Base-by-base conservation (phyloP, 164 flowering plant species). In the Vitis rupestris region DNA sequence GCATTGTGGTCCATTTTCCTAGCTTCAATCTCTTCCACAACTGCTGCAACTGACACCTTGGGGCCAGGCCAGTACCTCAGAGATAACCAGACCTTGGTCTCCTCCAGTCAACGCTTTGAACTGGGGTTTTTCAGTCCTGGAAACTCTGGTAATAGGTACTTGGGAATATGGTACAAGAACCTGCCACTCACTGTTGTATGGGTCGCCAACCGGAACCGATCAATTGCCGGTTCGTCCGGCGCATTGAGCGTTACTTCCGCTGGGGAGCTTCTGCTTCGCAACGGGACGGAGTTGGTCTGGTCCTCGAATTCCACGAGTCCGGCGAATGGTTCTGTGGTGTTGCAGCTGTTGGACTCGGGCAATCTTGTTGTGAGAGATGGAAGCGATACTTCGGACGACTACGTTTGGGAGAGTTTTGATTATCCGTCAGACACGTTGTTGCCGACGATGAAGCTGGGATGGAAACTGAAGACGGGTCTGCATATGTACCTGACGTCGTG, bases 381-480 rank as follows among this genome's bases (percentile, higher is more conserved):
- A 17, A 2, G 9, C 3, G 47, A 29, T 60, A 14, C 10, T 51
- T 50, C 67, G 10, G 59, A 15, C 3, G n/a, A 47, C 15, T 57
- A 61, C 12, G 2, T 76, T 0, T 77, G 80, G 76, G 68, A 77
- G 37, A 73, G 80, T 23, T 77, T 73, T 65, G 76, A 77, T 52
- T 19, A 77, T 50, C 76, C 76, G 2, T 9, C 69, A 0, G 79
- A 80, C 47, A 82, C 83, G 0, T 17, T 76, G 50, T 14, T 80
- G 17, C 80, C 80, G 8, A 77, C 74, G 1, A 74, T 76, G 82
- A 77, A 75, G 56, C 65, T 78, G 3, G 78, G 82, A 2, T 56
- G 54, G 72, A 54, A 78, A 9, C 29, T 67, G 10, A 60, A 17
- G 16, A 72, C 69, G 4, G 76, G 78, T 11, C 9, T 65, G 2